Evolutionary conservation across 2,329 filamentous ascomycete genomes (phyloP).

Genomic region (Botrytis galanthina): DNA sequence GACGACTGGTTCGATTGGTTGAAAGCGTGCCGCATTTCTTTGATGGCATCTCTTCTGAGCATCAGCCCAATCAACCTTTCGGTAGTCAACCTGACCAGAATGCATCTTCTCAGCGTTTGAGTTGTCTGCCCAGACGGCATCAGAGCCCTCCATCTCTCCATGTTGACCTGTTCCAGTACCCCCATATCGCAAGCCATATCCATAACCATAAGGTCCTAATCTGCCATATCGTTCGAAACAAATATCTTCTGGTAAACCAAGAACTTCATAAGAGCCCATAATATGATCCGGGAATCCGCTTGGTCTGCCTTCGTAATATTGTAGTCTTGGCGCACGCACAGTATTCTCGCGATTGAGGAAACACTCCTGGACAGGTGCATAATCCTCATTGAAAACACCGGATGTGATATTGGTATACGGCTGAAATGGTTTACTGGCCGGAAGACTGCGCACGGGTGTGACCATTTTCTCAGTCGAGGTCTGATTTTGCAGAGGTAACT

Average conservation of each 20-base stretch:
- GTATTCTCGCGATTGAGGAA: conserved; percentile 70
- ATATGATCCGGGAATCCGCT: conserved; percentile 80
- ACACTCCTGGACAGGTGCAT: conserved; percentile 62
- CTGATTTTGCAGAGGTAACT: conserved; percentile 48
- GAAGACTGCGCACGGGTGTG: conserved; percentile 42
- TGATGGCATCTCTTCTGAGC: conserved; percentile 71
- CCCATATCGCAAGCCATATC: conserved; percentile 75
- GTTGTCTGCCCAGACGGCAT: conserved; percentile 68
- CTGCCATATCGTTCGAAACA: conserved; percentile 93
- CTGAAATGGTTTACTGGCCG: conserved; percentile 56
- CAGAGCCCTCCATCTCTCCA: conserved; percentile 77
- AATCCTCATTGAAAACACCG: conserved; percentile 49
- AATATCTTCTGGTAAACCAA: conserved; percentile 77
- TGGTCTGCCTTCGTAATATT: conserved; percentile 74
- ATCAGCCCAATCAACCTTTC: conserved; percentile 73
- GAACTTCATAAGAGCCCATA: conserved; percentile 80
- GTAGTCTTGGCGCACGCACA: conserved; percentile 65
- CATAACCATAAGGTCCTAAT: conserved; percentile 84
- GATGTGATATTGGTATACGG: conserved; percentile 57
- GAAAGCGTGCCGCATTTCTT: conserved; percentile 68
- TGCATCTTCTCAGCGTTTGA: conserved; percentile 19
- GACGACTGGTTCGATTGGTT: conserved; percentile 19
- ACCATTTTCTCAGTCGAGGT: conserved; percentile 36
- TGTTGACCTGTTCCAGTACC: conserved; percentile 83
- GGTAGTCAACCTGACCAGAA: conserved; percentile 71